Evolutionary conservation across 345 rosid species (phyloP), one percentile per base, ranked within the genome.

Genomic region (Mercurialis annua): DNA sequence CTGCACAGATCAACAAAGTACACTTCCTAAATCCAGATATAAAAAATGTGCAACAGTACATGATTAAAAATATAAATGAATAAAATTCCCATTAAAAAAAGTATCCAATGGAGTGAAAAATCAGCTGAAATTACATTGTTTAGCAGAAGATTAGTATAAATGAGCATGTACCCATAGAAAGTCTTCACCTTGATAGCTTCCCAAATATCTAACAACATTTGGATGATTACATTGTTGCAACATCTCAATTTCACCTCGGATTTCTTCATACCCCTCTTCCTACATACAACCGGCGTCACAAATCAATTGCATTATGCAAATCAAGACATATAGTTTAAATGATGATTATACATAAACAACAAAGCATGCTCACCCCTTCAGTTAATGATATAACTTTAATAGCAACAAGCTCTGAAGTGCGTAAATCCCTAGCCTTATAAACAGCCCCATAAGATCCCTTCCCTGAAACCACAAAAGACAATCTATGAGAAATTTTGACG

Each of bases 261-360:
- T 91, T 78, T 94, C 99, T 81, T 94, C 99, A 71, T 91, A 94
- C 0, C 97, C 99, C 75, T 91, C 99, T 84, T 94, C 99, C 99
- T 93, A 74, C 9, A 68, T 57, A 84, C 46, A 75, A 36, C 44
- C 29, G 54, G 20, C 61, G 11, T 40, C 47, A 61, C 12, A 70
- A 54, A 26, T 56, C 72, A 73, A 58, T 51, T 21, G 62, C 53
- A 33, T 8, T 14, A 66, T 31, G 47, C 59, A 15, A 53, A 40
- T 64, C 59, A 66, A 31, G 40, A 0, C 23, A 71, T 42, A 60
- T 21, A 64, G 15, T 16, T 27, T 61, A 40, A 46, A 29, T 51
- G 38, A 18, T 23, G 31, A 51, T 33, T 21, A 27, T 56, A n/a
- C 16, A 55, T 61, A 59, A 70, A 40, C 54, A 72, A 62, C 61